Evolutionary conservation across 1,284 basidiomycete species (phyloP), one percentile per base, ranked within the genome.

Genomic region (Ceratobasidium papillatum): DNA sequence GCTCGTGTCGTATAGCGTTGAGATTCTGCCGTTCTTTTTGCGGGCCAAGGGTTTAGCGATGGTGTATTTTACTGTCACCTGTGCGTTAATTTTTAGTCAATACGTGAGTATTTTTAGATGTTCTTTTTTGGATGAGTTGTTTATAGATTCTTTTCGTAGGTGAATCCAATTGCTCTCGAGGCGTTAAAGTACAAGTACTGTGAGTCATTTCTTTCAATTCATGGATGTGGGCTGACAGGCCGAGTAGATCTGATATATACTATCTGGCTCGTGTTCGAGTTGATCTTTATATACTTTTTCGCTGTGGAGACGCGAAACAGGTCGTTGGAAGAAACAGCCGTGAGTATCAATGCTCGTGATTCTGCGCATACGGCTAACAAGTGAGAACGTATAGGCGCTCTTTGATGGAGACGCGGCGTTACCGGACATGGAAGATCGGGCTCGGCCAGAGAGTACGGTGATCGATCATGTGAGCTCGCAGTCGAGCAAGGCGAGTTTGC

Each of bases 21-120:
- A 93, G 79, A 91, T 93, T 75, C 81, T 91, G 0, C 91, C 90
- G 0, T 90, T 88, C 81, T 85, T 83, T 62, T 88, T 92, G 66
- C 87, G 90, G 65, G 89, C 90, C 0, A 91, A 88, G 79, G 90
- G 90, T 0, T 89, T 90, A 77, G 88, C 89, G 17, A 79, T 90
- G 32, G 89, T 90, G 88, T 89, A 88, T 51, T 78, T 82, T 59
- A 75, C 80, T 1, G 76, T 81, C 58, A 79, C 76, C 7, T 64
- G 76, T 27, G 80, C 82, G 0, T 82, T 88, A 25, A 87, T 87
- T 0, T 90, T 92, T 84, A 93, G 91, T 79, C 89, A 91, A 77
- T 85, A 75, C 68, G 83, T 80, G 47, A 22, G 68, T 61, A 25
- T n/a, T 51, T 58, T 69, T 45, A n/a, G 36, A 4, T 41, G n/a